Evolutionary conservation across 192 early-diverging fungal genomes (phyloP).

Genomic region (Cladochytrium replicatum): DNA sequence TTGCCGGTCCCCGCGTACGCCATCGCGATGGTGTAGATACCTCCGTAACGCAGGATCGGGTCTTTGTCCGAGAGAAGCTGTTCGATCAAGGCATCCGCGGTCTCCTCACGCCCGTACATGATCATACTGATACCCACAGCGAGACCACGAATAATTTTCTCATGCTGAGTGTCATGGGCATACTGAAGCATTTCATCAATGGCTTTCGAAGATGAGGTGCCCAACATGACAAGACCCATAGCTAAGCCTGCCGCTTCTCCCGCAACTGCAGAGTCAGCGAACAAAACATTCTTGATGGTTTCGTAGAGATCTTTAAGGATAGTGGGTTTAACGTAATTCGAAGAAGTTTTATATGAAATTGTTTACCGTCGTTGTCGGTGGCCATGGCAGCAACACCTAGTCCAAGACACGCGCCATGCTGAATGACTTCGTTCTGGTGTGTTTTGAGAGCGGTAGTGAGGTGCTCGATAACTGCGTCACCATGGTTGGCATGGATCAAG

Average conservation of each 20-base stretch:
- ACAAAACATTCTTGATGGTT: slow-evolving; percentile 78
- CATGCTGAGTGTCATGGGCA: slow-evolving; percentile 97
- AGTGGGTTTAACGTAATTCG: too few relatives aligned
- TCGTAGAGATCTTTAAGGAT: slow-evolving; percentile 77
- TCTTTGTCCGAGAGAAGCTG: slow-evolving; percentile 84
- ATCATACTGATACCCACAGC: slow-evolving; percentile 89
- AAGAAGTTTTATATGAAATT: too few relatives aligned
- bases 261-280: slow-evolving; percentile 90
- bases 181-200: slow-evolving; percentile 95
- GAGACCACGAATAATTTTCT: slow-evolving; percentile 97
- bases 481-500: slow-evolving; percentile 94
- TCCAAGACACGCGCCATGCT: slow-evolving; percentile 93
- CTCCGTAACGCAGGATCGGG: slow-evolving; percentile 89
- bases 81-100: slow-evolving; percentile 85
- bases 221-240: slow-evolving; percentile 97
- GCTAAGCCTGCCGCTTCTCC: slow-evolving; percentile 96
- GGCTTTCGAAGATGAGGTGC: slow-evolving; percentile 66
- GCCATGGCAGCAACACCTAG: slow-evolving; percentile 96
- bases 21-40: slow-evolving; percentile 95
- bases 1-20: slow-evolving; percentile 96
- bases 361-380: slow-evolving; percentile 75
- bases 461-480: slow-evolving; percentile 68
- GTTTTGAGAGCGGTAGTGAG: slow-evolving; percentile 70
- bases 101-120: slow-evolving; percentile 96
- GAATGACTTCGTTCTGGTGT: slow-evolving; percentile 78